Conservation (phyloP, 2,329 filamentous ascomycete species). For the Fusarium nelsonii region DNA sequence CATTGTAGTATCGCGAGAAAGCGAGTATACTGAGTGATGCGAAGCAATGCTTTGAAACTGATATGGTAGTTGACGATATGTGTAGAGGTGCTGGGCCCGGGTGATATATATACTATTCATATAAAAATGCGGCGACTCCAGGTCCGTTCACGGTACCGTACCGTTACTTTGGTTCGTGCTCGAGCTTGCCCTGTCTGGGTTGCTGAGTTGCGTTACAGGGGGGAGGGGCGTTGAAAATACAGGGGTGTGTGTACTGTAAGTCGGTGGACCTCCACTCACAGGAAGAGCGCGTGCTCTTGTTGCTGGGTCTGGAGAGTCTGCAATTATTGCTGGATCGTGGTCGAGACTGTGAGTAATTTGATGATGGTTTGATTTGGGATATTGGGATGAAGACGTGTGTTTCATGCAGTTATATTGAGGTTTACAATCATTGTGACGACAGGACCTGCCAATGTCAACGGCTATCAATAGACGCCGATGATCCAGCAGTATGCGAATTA, state of each 20-base stretch:
- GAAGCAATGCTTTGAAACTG: conserved; percentile 20
- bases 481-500: conserved; percentile 3
- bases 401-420: background rate
- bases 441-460: background rate
- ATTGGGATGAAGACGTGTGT: background rate
- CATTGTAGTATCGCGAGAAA: conserved; percentile 40
- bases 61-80: conserved; percentile 34
- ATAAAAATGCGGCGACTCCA: conserved; percentile 35
- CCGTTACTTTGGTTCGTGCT: conserved; percentile 43
- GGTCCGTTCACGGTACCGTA: conserved; percentile 35
- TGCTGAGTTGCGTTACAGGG: conserved; percentile 37
- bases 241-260: conserved; percentile 29
- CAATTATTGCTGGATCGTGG: conserved; percentile 37
- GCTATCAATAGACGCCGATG: background rate
- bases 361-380: conserved; percentile 29
- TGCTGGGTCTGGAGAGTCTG: conserved; percentile 36
- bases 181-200: conserved; percentile 35
- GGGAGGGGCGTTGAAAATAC: conserved; percentile 28
- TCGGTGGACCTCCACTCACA: conserved; percentile 8
- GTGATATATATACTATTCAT: conserved; percentile 45
- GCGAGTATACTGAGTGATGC: conserved; percentile 11
- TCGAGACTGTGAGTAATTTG: conserved; percentile 37
- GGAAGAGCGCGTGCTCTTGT: conserved; percentile 34
- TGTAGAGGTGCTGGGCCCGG: conserved; percentile 27
- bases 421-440: conserved; percentile 3